A percentile compares a stretch with the other conserved stretches of the same genome.
Evolutionary conservation across 345 rosid genomes (phyloP).

Genomic region (Hibiscus mutabilis): DNA sequence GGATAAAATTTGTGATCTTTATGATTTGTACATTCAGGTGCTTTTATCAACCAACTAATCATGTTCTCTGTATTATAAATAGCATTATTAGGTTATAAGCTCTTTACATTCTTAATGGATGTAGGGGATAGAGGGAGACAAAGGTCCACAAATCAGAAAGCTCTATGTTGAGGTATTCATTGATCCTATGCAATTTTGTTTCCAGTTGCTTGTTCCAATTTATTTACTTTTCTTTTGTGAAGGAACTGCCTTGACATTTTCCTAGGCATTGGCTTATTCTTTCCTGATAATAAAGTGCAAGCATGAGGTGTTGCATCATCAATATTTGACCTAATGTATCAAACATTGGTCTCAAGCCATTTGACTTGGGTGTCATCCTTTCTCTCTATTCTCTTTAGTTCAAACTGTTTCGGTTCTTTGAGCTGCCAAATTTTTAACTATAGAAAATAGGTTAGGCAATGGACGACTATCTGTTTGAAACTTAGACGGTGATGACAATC

Average conservation of each 20-base stretch:
- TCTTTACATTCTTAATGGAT: conserved; percentile 7
- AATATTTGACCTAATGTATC: conserved; percentile 2
- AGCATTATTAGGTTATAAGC: background rate
- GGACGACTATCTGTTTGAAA: too few relatives aligned
- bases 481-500: background rate
- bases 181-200: background rate
- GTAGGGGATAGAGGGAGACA: conserved; percentile 38
- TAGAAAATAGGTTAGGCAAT: background rate
- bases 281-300: background rate
- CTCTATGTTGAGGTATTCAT: conserved; percentile 30
- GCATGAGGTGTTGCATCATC: conserved; percentile 4
- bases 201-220: background rate
- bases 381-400: background rate
- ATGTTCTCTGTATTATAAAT: background rate
- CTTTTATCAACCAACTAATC: conserved; percentile 4
- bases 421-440: background rate
- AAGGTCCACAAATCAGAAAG: conserved; percentile 36
- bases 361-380: background rate
- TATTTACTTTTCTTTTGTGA: background rate
- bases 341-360: background rate
- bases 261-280: background rate
- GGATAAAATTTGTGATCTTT: conserved; percentile 38
- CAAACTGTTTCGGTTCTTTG: background rate
- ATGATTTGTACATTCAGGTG: conserved; percentile 32
- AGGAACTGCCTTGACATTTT: background rate